phyloP scores from a whole-genome alignment of 805 yeast genomes.

The Metschnikowia amazonensis region DNA sequence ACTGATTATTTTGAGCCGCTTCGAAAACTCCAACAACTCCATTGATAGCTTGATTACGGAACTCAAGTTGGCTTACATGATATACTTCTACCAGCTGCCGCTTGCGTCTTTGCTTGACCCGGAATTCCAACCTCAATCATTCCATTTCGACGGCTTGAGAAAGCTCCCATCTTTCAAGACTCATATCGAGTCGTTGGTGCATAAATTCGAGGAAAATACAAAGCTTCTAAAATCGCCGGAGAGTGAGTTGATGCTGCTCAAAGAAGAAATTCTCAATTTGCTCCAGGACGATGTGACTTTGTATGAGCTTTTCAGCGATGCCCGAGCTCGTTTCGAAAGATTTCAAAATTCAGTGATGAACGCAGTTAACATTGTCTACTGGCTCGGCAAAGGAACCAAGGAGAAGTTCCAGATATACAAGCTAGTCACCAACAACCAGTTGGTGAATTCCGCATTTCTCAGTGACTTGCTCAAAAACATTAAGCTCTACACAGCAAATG shows the following conservation, averaged over 20 bases:
- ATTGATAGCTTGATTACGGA: conserved; percentile 38
- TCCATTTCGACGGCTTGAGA: conserved; percentile 25
- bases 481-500: conserved; percentile 3
- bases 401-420: conserved; percentile 32
- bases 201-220: conserved; percentile 7
- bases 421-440: conserved; percentile 26
- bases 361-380: conserved; percentile 23
- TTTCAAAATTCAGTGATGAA: conserved; percentile 28
- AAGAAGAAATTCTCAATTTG: conserved; percentile 7
- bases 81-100: conserved; percentile 39
- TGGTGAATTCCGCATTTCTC: conserved; percentile 25
- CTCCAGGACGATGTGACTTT: conserved; percentile 17
- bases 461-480: conserved; percentile 20
- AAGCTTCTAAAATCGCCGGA: not conserved
- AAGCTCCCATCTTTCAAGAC: conserved; percentile 37
- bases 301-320: conserved; percentile 13
- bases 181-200: conserved; percentile 25
- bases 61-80: conserved; percentile 36
- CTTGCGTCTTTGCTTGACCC: conserved; percentile 24
- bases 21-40: conserved; percentile 38
- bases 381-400: conserved; percentile 18
- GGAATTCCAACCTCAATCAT: conserved; percentile 6
- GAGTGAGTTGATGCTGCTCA: conserved; percentile 7
- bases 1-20: conserved; percentile 31
- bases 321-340: conserved; percentile 20